Percentiles rank a stretch among this genome's conserved stretches.
phyloP scores from a whole-genome alignment of 441 rosid genomes.

The Hura crepitans region DNA sequence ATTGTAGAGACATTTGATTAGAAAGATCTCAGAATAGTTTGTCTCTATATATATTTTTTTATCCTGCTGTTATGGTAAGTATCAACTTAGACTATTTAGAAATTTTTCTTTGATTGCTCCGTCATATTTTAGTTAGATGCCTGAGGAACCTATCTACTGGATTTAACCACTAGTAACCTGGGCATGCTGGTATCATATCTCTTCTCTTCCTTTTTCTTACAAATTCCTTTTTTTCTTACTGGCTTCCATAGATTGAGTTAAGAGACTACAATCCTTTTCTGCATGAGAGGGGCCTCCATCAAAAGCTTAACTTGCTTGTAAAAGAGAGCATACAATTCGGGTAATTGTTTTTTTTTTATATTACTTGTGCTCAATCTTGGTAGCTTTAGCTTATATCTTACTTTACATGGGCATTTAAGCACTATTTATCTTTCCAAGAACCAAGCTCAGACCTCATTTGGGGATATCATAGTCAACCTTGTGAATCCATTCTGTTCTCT shows the following conservation, averaged over 20 bases:
- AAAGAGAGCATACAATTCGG: conserved; percentile 75
- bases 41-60: background rate
- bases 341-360: conserved; percentile 44
- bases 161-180: background rate
- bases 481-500: background rate
- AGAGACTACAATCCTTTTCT: conserved; percentile 69
- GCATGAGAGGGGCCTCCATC: conserved; percentile 80
- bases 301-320: conserved; percentile 58
- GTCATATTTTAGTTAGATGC: background rate
- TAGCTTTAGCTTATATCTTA: conserved; percentile 2
- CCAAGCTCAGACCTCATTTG: background rate
- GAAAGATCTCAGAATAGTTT: background rate
- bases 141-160: background rate
- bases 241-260: conserved; percentile 52
- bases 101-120: background rate
- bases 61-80: background rate
- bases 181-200: background rate
- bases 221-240: conserved; percentile 12
- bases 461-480: background rate
- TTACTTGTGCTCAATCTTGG: conserved; percentile 15
- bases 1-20: background rate
- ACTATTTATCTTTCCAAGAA: background rate
- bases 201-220: background rate
- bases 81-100: background rate
- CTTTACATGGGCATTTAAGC: background rate